Evolutionary conservation across 768 basidiomycete species (phyloP).

Genomic region (Leucocoprinus sp.): DNA sequence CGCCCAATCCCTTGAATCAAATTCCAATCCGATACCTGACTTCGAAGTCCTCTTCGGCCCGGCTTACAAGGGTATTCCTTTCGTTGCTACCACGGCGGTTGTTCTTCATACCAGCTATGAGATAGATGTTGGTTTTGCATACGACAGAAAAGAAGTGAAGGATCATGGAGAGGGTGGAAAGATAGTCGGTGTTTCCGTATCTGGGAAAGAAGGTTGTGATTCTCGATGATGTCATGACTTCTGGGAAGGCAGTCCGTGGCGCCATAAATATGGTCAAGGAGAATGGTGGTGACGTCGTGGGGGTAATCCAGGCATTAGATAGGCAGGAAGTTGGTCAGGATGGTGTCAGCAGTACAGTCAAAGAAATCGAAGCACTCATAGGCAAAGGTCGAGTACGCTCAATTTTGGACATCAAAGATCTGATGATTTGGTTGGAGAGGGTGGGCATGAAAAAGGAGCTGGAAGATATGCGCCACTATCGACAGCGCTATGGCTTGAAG

Average conservation of each 20-base stretch:
- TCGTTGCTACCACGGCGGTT: conserved; percentile 79
- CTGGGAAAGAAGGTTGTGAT: conserved; percentile 77
- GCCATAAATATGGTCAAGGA: conserved; percentile 68
- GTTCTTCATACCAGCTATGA: conserved; percentile 60
- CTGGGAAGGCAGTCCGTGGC: conserved; percentile 79
- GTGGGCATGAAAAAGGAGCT: conserved; percentile 53
- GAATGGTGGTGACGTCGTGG: no score
- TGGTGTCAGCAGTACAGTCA: conserved; percentile 61
- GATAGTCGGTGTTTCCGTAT: conserved; percentile 79
- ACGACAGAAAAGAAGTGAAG: conserved; percentile 96
- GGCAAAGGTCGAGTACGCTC: conserved; percentile 67
- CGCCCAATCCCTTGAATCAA: conserved; percentile 27
- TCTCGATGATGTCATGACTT: conserved; percentile 95
- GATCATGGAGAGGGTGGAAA: conserved; percentile 93
- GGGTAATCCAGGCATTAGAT: conserved; percentile 82
- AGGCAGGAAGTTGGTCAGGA: conserved; percentile 78
- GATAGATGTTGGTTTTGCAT: conserved; percentile 69
- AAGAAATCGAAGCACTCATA: conserved; percentile 70
- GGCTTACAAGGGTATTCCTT: conserved; percentile 94
- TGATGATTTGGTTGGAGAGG: conserved; percentile 77
- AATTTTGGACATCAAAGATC: conserved; percentile 78
- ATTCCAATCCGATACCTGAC: conserved; percentile 21
- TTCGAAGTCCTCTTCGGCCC: no score
- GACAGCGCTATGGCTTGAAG: no score
- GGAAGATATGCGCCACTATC: no score